Base-by-base conservation (phyloP, 176 grass and related monocot species). In the Puccinellia tenuiflora region DNA sequence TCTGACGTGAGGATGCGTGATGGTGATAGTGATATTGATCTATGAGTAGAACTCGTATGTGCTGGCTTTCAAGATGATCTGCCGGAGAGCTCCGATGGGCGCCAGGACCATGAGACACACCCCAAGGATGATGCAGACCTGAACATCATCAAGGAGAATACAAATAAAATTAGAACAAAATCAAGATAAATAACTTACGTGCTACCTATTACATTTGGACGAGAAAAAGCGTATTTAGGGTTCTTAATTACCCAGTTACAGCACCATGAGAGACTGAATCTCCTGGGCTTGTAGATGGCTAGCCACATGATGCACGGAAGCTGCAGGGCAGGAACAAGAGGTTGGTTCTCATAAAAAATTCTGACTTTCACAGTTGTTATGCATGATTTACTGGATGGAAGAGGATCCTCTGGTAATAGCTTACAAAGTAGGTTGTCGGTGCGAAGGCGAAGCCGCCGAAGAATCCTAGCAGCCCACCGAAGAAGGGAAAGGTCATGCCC, bases 301-400 rank as follows among this genome's bases (percentile, higher is more conserved):
- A 97, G 88, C 94, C 94, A 97, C 88, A 97, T 94, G 60, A 94
- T 63, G 73, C 94, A 97, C 5, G 95, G 94, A 56, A 97, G 92
- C 94, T 97, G 81, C 45, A 52, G 16, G 60, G 5, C 42, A 85
- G n/a, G 60, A 78, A 80, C 9, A 80, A 53, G 50, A 12, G 30
- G 20, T 7, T 24, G 28, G 5, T 20, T 53, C 16, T 11, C 5
- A 7, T 81, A 40, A 85, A 17, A 2, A 48, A 73, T 42, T 53
- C 68, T 76, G 12, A 33, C 15, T 0, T 25, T 37, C 12, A n/a
- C 59, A 62, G 28, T 33, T 62, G 59, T 2, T 30, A 62, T 61
- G 25, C 28, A 7, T 61, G 57, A 30, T 62, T 54, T 8, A 28
- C 2, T 22, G 47, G 25, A 17, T n/a, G 9, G 15, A 64, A 6